A percentile compares a stretch with the other conserved stretches of the same genome.
These are phyloP conservation scores for Talaromyces wortmannii DNA, from an alignment of 495 filamentous ascomycete genomes.

Conservation along the genomic window DNA sequence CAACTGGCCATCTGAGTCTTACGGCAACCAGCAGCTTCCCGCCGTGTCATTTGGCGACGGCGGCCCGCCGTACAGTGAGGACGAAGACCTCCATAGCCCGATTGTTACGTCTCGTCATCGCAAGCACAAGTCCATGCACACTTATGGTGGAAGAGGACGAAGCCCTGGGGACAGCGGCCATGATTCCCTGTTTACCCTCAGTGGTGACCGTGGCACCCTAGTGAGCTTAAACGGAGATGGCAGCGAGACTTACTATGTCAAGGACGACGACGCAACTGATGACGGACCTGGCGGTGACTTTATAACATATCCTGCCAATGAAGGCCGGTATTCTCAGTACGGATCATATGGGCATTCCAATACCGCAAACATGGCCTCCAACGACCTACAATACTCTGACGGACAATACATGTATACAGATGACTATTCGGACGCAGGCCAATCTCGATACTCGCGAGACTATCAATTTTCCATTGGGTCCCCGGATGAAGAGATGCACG, in stretches of 20 bases:
- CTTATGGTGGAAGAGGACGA: slow-evolving; percentile 36
- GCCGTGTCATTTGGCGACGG: slow-evolving; percentile 76
- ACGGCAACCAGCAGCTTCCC: slow-evolving; percentile 60
- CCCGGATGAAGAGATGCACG: slow-evolving; percentile 96
- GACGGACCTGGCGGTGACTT: slow-evolving; percentile 73
- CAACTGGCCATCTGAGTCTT: slow-evolving; percentile 38
- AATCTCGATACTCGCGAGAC: slow-evolving; percentile 72
- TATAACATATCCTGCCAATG: slow-evolving; percentile 67
- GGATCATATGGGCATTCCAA: slow-evolving; percentile 22
- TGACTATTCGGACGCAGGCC: slow-evolving; percentile 44
- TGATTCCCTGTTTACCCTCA: not conserved
- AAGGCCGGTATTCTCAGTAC: slow-evolving; percentile 49
- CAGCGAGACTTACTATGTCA: slow-evolving; percentile 70
- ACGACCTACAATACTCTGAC: slow-evolving; percentile 25
- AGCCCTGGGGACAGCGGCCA: slow-evolving; percentile 22
- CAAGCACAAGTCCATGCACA: slow-evolving; percentile 71
- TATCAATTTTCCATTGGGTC: slow-evolving; percentile 95
- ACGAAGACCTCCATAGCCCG: slow-evolving; percentile 91
- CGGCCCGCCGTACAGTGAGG: slow-evolving; percentile 94
- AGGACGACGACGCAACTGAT: slow-evolving; percentile 50
- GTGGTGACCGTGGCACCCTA: slow-evolving; percentile 53
- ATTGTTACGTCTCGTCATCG: slow-evolving; percentile 72
- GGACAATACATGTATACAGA: slow-evolving; percentile 58
- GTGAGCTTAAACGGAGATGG: slow-evolving; percentile 64
- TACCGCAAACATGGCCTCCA: slow-evolving; percentile 37